Conservation (phyloP, 140 eudicot genomes). For the Bidens hawaiensis region DNA sequence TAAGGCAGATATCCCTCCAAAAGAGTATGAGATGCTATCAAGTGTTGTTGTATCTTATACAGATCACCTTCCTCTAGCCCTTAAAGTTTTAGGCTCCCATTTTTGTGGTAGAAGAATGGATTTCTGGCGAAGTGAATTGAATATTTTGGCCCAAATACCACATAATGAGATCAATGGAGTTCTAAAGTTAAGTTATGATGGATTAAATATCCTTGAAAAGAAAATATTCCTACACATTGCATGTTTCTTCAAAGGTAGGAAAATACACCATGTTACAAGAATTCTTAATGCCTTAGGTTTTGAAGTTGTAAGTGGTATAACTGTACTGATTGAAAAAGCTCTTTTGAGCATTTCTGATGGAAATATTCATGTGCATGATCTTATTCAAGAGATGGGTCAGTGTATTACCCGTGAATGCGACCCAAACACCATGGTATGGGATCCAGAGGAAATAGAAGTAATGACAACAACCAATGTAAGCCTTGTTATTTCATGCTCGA, state of each 20-base stretch:
- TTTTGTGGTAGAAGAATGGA: slow-evolving; percentile 6
- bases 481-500: too few species aligned
- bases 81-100: slow-evolving; percentile 8
- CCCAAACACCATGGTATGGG: slow-evolving; percentile 7
- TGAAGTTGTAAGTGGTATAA: slow-evolving; percentile 1
- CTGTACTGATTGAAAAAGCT: slow-evolving; percentile 6
- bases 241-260: slow-evolving; percentile 1
- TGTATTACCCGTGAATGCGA: background rate
- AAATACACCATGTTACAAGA: slow-evolving; percentile 1
- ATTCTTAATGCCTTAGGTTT: background rate
- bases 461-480: slow-evolving; percentile 6
- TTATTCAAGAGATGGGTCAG: slow-evolving; percentile 14
- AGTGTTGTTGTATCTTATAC: slow-evolving; percentile 1
- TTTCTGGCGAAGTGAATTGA: background rate
- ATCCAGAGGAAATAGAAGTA: slow-evolving; percentile 10
- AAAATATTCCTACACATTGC: background rate
- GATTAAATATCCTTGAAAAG: slow-evolving; percentile 4
- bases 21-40: background rate
- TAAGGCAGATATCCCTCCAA: background rate
- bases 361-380: slow-evolving; percentile 9
- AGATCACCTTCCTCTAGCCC: slow-evolving; percentile 19
- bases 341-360: slow-evolving; percentile 8
- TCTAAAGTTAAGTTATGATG: slow-evolving; percentile 8
- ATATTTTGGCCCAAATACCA: background rate
- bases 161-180: slow-evolving; percentile 3